Percentiles rank a stretch among this genome's conserved stretches.
Evolutionary conservation across 2,329 filamentous ascomycete genomes (phyloP).

Genomic region (Fusarium secorum): DNA sequence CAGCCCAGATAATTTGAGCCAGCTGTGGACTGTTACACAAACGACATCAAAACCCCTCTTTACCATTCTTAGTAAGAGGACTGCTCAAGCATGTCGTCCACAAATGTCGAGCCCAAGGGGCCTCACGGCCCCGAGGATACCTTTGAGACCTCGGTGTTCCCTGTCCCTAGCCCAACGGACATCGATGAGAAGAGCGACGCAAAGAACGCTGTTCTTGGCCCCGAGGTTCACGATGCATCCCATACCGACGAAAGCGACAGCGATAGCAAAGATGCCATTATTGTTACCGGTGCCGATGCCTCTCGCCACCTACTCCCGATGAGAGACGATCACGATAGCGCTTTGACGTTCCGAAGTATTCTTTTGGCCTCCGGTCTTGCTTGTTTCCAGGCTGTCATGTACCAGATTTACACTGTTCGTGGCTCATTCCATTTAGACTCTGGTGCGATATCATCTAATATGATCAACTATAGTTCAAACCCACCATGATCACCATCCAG

Average conservation of each 20-base stretch:
- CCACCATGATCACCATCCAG: slow-evolving; percentile 55
- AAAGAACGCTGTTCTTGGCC: background rate
- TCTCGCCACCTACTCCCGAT: slow-evolving; percentile 57
- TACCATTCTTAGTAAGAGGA: background rate
- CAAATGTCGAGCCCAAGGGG: slow-evolving; percentile 6
- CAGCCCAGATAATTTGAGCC: background rate
- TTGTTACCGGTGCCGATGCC: slow-evolving; percentile 61
- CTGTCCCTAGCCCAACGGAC: slow-evolving; percentile 13
- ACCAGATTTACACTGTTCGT: slow-evolving; percentile 62
- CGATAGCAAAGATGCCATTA: slow-evolving; percentile 54
- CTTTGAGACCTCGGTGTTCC: slow-evolving; percentile 27
- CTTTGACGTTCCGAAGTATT: slow-evolving; percentile 62
- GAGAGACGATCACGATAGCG: slow-evolving; percentile 60
- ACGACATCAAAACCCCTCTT: background rate
- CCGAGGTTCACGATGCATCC: slow-evolving; percentile 1
- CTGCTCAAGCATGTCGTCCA: slow-evolving; percentile 3
- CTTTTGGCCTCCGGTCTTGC: slow-evolving; percentile 58
- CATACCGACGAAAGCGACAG: slow-evolving; percentile 44
- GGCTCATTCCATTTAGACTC: fast-evolving
- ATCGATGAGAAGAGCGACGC: slow-evolving; percentile 25
- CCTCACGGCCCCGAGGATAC: background rate
- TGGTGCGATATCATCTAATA: background rate
- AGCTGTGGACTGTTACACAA: background rate
- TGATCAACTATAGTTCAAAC: slow-evolving; percentile 56
- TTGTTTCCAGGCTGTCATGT: slow-evolving; percentile 63